Conservation (phyloP, 805 yeast genomes). For the Naumovozyma dairenensis region DNA sequence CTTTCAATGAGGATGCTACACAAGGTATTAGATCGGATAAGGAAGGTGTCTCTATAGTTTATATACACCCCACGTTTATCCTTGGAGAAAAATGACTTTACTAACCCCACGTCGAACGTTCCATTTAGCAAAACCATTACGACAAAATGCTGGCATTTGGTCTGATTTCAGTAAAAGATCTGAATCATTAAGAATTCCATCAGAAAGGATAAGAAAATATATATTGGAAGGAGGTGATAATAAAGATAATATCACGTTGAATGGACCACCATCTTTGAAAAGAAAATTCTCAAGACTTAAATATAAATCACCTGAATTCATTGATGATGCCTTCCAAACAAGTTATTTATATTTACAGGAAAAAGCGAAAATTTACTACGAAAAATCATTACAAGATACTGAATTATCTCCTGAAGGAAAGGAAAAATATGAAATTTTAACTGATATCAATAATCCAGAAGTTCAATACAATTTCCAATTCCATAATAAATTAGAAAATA, state of each 20-base stretch:
- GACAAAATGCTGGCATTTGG: slow-evolving; percentile 21
- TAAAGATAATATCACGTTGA: slow-evolving; percentile 11
- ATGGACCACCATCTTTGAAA: slow-evolving; percentile 47
- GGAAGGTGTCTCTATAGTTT: no score
- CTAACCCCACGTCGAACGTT: no score
- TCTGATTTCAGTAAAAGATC: slow-evolving; percentile 19
- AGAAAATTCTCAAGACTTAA: slow-evolving; percentile 35
- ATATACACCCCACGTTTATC: no score
- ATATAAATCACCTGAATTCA: slow-evolving; percentile 59
- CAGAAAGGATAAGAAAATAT: slow-evolving; percentile 21
- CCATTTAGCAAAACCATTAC: background rate
- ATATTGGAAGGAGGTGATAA: slow-evolving; percentile 25
- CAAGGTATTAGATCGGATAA: no score
- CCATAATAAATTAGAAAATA: slow-evolving; percentile 30
- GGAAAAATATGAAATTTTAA: slow-evolving; percentile 37
- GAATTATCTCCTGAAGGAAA: slow-evolving; percentile 18
- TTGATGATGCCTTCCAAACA: slow-evolving; percentile 61
- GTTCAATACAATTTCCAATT: slow-evolving; percentile 58
- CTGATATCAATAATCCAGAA: slow-evolving; percentile 77
- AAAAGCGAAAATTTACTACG: slow-evolving; percentile 34
- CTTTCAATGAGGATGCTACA: no score
- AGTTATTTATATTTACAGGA: slow-evolving; percentile 52
- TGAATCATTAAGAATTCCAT: slow-evolving; percentile 21
- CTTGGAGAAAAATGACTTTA: no score
- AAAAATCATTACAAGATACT: slow-evolving; percentile 18